Evolutionary conservation across 177 flowering plant genomes (phyloP).

Genomic region (Tripterygium wilfordii): DNA sequence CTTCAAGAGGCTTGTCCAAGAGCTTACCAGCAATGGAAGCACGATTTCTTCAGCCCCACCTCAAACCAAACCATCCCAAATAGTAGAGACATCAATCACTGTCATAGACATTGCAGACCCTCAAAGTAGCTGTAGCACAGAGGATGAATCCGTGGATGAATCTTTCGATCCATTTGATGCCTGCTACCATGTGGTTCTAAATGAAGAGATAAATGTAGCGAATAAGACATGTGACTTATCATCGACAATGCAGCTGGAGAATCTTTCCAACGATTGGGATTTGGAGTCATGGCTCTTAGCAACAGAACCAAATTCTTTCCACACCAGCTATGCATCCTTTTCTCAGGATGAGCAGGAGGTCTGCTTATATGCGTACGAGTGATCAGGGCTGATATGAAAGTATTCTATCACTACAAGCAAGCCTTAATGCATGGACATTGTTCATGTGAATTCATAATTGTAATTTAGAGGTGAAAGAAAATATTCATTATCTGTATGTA

Average conservation of each 20-base stretch:
- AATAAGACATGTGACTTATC: too few species aligned
- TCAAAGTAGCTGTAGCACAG: slow-evolving; percentile 15
- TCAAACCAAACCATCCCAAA: too few species aligned
- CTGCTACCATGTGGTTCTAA: slow-evolving; percentile 1
- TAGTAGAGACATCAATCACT: slow-evolving; percentile 7
- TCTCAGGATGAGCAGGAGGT: slow-evolving; percentile 17
- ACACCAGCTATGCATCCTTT: slow-evolving; percentile 6
- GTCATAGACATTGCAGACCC: background rate
- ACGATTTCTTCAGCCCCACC: background rate
- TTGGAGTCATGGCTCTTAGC: slow-evolving; percentile 28
- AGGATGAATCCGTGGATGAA: background rate
- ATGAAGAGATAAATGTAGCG: too few species aligned
- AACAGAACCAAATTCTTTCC: slow-evolving; percentile 15
- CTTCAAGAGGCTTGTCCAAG: slow-evolving; percentile 33
- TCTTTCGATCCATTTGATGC: slow-evolving; percentile 14
- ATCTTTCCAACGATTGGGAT: too few species aligned
- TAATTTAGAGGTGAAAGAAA: too few species aligned
- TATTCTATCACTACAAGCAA: too few species aligned
- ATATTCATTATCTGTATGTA: too few species aligned
- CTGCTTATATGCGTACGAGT: slow-evolving; percentile 25
- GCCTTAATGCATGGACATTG: too few species aligned
- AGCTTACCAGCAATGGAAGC: slow-evolving; percentile 26
- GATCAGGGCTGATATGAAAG: slow-evolving; percentile 10
- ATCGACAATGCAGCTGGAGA: too few species aligned
- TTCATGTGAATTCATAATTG: too few species aligned